Percentiles rank a stretch among this genome's conserved stretches.
phyloP scores from a whole-genome alignment of 1,139 yeast genomes.

The Pneumocystis murina region DNA sequence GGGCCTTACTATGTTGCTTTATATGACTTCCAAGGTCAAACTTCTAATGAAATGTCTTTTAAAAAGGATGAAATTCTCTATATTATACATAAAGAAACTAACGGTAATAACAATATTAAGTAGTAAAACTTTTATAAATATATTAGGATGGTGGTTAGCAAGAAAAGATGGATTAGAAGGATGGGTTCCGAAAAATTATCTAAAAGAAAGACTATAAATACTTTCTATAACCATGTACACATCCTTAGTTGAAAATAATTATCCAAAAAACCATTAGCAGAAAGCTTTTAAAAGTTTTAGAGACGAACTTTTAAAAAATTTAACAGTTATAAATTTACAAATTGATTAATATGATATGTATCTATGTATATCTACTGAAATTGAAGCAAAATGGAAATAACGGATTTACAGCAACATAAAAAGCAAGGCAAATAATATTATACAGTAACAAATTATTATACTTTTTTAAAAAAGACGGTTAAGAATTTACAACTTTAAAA shows the following conservation, averaged over 20 bases:
- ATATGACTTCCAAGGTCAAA: constrained; percentile 80
- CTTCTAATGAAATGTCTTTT: constrained; percentile 66
- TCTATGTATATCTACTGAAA: not conserved
- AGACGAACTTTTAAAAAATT: not conserved
- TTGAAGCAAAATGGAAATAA: not conserved
- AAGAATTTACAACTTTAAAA: too few species aligned
- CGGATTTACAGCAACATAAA: not conserved
- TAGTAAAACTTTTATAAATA: not conserved
- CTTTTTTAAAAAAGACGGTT: too few species aligned
- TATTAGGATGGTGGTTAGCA: constrained; percentile 14
- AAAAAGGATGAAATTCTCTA: constrained; percentile 60
- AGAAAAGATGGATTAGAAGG: constrained; percentile 42
- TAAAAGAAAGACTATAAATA: constrained; percentile 33
- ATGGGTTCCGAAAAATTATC: constrained; percentile 93
- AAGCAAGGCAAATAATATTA: too few species aligned
- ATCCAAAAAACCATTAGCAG: too few species aligned
- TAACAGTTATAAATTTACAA: not conserved
- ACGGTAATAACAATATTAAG: constrained; percentile 67
- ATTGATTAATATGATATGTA: too few species aligned
- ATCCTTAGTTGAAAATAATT: not conserved
- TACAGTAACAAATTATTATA: too few species aligned
- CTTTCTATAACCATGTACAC: not conserved
- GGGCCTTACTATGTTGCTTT: constrained; percentile 65
- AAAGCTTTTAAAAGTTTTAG: not conserved
- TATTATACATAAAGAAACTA: constrained; percentile 51